These are phyloP conservation scores for Gracilaria caudata DNA, from an alignment of 23 red algal genomes.

Conservation along the genomic window DNA sequence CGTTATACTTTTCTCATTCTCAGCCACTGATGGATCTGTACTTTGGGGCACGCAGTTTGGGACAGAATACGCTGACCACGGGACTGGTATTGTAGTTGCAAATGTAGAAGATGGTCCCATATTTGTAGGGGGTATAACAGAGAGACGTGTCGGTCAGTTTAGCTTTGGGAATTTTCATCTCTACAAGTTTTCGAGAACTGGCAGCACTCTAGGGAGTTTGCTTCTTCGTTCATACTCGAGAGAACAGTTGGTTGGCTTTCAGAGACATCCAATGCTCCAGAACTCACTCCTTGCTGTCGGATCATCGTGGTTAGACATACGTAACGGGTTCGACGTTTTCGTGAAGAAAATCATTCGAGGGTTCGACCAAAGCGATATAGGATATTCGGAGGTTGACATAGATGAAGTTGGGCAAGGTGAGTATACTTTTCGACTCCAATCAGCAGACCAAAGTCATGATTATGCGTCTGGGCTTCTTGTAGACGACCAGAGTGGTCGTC, in stretches of 20 bases:
- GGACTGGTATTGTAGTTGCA: slow-evolving; percentile 21
- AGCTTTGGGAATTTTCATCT: slow-evolving; percentile 70
- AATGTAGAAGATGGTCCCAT: slow-evolving; percentile 38
- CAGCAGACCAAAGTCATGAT: slow-evolving; percentile 54
- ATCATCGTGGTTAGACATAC: slow-evolving; percentile 61
- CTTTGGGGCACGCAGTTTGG: slow-evolving; percentile 41
- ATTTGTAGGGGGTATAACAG: slow-evolving; percentile 44
- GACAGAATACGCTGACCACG: slow-evolving; percentile 40
- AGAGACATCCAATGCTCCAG: slow-evolving; percentile 41
- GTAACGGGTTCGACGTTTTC: slow-evolving; percentile 68
- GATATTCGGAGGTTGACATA: slow-evolving; percentile 41
- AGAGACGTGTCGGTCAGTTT: slow-evolving; percentile 51
- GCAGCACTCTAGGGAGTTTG: slow-evolving; percentile 23
- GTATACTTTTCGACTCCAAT: slow-evolving; percentile 48
- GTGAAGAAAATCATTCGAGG: slow-evolving; percentile 55
- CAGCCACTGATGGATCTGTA: slow-evolving; percentile 36
- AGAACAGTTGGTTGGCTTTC: slow-evolving; percentile 48
- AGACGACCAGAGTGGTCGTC: slow-evolving; percentile 34
- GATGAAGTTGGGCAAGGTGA: slow-evolving; percentile 55
- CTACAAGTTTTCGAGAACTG: slow-evolving; percentile 46
- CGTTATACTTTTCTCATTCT: slow-evolving; percentile 67
- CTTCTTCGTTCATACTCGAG: slow-evolving; percentile 59
- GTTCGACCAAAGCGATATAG: slow-evolving; percentile 38
- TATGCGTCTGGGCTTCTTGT: slow-evolving; percentile 45
- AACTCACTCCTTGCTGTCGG: slow-evolving; percentile 30